Evolutionary conservation across 768 basidiomycete genomes (phyloP).

Genomic region (Russula emetica): DNA sequence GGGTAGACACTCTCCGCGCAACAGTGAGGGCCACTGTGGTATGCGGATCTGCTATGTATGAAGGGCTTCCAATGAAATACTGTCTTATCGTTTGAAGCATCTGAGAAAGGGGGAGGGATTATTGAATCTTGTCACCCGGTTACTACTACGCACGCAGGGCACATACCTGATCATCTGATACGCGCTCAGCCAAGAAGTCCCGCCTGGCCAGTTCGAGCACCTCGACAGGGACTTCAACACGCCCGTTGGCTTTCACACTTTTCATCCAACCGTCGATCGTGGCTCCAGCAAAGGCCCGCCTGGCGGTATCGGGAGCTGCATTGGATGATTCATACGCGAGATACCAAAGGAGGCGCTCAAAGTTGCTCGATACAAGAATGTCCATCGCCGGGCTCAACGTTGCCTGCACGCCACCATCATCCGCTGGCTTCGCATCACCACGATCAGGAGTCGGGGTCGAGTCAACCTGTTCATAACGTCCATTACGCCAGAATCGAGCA

Average conservation of each 20-base stretch:
- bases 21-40: too few species aligned
- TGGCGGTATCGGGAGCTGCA: constrained; percentile 37
- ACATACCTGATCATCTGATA: constrained; percentile 75
- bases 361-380: constrained; percentile 95
- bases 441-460: too few species aligned
- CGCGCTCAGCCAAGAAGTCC: constrained; percentile 86
- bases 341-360: constrained; percentile 94
- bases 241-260: too few species aligned
- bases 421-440: too few species aligned
- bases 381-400: too few species aligned
- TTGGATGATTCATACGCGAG: constrained; percentile 79
- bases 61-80: constrained; percentile 53
- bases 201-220: constrained; percentile 68
- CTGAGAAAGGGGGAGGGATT: constrained; percentile 38
- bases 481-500: too few species aligned
- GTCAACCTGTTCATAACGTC: too few species aligned
- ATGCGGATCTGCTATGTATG: too few species aligned
- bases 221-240: constrained; percentile 62
- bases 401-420: too few species aligned
- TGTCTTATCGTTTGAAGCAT: constrained; percentile 77
- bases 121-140: constrained; percentile 17
- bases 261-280: constrained; percentile 84
- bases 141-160: background rate
- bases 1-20: constrained; percentile 50
- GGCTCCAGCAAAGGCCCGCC: constrained; percentile 48